Evolutionary conservation across 495 filamentous ascomycete species (phyloP), one percentile per base, ranked within the genome.

Genomic region (Aspergillus funiculosus): DNA sequence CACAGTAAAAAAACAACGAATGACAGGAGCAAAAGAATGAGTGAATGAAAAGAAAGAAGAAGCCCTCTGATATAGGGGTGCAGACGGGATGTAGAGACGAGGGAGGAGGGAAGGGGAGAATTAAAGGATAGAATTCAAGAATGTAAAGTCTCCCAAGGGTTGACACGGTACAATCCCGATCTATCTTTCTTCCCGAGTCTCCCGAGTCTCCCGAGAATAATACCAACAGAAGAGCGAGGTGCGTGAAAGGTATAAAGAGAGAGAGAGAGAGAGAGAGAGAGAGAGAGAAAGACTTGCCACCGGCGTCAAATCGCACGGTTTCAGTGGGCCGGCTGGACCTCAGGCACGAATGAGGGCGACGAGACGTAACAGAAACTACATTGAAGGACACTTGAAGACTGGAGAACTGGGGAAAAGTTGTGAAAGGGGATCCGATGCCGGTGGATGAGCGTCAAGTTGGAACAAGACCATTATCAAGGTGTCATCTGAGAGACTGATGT

Each of bases 291-390:
- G n/a, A n/a, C n/a, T n/a, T n/a, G 39, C 34, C n/a, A 37, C 29
- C 38, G 39, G 43, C 13, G 28, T 26, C 8, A 3, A 27, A 50
- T 44, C 42, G 35, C 17, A 29, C 39, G 43, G 43, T 39, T 26
- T 4, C 50, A 35, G 44, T 48, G 50, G 43, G 43, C 39, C 48
- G 35, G 40, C n/a, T 42, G 37, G 43, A 30, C 26, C 39, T 15
- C 20, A 47, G 18, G 32, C 48, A 50, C 56, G 56, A 59, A 59
- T 59, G 48, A 59, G 15, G 31, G 15, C 18, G 8, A 9, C 28
- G 56, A 25, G 53, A 59, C 53, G 56, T 59, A 59, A 59, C 44
- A 43, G 46, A 59, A 59, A 59, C 36, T 24, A 22, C 30, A 21
- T 18, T 44, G 30, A 26, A 17, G 2, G 31, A n/a, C n/a, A n/a